These are phyloP conservation scores for Debaryomyces prosopidis DNA, from an alignment of 805 yeast species.

Conservation along the genomic window DNA sequence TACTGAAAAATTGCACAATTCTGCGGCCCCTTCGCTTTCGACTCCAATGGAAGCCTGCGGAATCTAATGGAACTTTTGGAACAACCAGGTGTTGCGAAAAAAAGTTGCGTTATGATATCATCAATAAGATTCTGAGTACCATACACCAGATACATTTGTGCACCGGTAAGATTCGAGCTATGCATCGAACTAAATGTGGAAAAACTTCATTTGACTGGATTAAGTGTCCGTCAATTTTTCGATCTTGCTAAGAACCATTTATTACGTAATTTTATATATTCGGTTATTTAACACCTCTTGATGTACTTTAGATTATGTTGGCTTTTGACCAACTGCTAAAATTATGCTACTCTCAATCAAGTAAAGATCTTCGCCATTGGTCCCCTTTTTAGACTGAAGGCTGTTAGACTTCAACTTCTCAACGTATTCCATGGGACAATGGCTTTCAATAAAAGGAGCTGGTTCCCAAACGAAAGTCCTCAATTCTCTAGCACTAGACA, in stretches of 20 bases:
- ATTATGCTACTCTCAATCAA: constrained; percentile 20
- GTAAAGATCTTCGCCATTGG: constrained; percentile 7
- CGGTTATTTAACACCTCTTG: no score
- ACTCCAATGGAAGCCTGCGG: not conserved
- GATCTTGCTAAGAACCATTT: no score
- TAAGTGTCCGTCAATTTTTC: no score
- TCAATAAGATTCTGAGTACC: not conserved
- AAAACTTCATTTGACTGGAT: no score
- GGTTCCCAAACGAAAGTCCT: constrained; percentile 22
- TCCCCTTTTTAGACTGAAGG: constrained; percentile 10
- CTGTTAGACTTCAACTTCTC: constrained; percentile 15
- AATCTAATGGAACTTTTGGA: constrained; percentile 2
- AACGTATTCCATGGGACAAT: constrained; percentile 14
- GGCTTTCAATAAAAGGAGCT: constrained; percentile 23
- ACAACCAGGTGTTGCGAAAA: not conserved
- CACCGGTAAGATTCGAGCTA: not conserved
- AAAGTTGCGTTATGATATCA: not conserved
- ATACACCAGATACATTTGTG: not conserved
- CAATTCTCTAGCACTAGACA: constrained; percentile 19
- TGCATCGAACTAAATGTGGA: no score
- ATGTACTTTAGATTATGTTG: no score
- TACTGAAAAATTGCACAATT: not conserved
- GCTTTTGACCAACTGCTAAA: constrained; percentile 31
- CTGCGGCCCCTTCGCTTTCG: not conserved
- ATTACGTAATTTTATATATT: no score